Percentiles rank a stretch among this genome's conserved stretches.
These are phyloP conservation scores for Dipodascus albidus DNA, from an alignment of 805 yeast genomes.

Conservation along the genomic window DNA sequence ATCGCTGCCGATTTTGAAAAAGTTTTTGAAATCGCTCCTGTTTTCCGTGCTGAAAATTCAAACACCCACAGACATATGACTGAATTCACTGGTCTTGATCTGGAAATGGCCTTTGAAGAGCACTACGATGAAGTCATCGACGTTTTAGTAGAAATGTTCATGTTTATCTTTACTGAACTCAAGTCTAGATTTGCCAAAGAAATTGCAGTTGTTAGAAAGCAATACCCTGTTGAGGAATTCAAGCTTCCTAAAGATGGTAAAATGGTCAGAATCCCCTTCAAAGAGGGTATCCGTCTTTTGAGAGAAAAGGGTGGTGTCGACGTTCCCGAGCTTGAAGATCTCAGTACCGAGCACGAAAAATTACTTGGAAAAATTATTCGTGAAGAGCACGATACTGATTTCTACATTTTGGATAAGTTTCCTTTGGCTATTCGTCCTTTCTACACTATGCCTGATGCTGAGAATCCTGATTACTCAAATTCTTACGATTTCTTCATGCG, in stretches of 20 bases:
- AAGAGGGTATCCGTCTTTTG: constrained; percentile 81
- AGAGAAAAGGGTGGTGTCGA: constrained; percentile 81
- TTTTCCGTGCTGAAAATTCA: constrained; percentile 97
- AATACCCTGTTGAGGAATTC: constrained; percentile 96
- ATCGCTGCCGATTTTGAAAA: constrained; percentile 96
- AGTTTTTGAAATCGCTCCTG: constrained; percentile 95
- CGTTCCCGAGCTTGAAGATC: constrained; percentile 68
- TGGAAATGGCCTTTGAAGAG: constrained; percentile 97
- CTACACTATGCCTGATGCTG: constrained; percentile 98
- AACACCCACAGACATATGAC: constrained; percentile 99
- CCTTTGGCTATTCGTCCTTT: constrained; percentile 95
- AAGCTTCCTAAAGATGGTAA: constrained; percentile 87
- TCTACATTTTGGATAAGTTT: constrained; percentile 96
- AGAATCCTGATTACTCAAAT: constrained; percentile 86
- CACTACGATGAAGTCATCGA: constrained; percentile 88
- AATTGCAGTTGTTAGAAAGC: constrained; percentile 81
- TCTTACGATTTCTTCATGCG: constrained; percentile 99
- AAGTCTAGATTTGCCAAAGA: constrained; percentile 70
- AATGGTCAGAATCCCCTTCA: constrained; percentile 81
- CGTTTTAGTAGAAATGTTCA: constrained; percentile 57
- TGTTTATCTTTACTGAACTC: constrained; percentile 78
- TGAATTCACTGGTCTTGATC: constrained; percentile 92
- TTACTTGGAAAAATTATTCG: constrained; percentile 82
- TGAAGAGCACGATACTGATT: constrained; percentile 93
- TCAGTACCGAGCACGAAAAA: constrained; percentile 90